These are phyloP conservation scores for Trichoderma breve DNA, from an alignment of 2,329 filamentous ascomycete species.

Conservation along the genomic window DNA sequence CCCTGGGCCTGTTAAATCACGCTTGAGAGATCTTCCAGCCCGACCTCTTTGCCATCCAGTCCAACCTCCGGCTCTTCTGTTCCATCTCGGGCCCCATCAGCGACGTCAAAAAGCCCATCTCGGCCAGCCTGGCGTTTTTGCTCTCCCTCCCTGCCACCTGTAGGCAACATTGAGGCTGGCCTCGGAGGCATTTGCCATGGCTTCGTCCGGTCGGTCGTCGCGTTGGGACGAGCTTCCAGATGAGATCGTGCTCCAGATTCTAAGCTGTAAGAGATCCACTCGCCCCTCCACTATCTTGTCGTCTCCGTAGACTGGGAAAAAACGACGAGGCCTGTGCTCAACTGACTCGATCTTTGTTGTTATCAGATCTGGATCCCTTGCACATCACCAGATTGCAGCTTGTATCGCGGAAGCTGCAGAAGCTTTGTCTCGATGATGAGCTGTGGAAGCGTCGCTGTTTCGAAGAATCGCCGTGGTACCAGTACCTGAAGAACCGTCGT, in stretches of 20 bases:
- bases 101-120: neutral
- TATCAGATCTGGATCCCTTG: slow-evolving; percentile 37
- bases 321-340: slow-evolving; percentile 20
- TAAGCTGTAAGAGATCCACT: slow-evolving; percentile 51
- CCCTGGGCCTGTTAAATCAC: slow-evolving; percentile 17
- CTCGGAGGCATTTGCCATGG: slow-evolving; percentile 29
- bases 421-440: slow-evolving; percentile 68
- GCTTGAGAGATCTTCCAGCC: slow-evolving; percentile 9
- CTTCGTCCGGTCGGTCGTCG: slow-evolving; percentile 24
- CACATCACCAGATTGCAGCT: slow-evolving; percentile 63
- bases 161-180: slow-evolving; percentile 9
- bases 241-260: slow-evolving; percentile 63
- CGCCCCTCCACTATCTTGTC: slow-evolving; percentile 2
- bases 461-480: slow-evolving; percentile 64
- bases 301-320: slow-evolving; percentile 13
- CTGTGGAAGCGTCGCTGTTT: slow-evolving; percentile 79
- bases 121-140: neutral
- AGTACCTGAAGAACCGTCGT: slow-evolving; percentile 50
- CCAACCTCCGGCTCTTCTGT: slow-evolving; percentile 1
- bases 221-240: slow-evolving; percentile 55
- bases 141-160: slow-evolving; percentile 13
- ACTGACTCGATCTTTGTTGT: neutral
- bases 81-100: neutral
- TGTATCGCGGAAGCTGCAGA: slow-evolving; percentile 64
- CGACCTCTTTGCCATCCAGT: neutral